Base-by-base conservation (phyloP, 345 rosid species). In the Fremontodendron californicum region DNA sequence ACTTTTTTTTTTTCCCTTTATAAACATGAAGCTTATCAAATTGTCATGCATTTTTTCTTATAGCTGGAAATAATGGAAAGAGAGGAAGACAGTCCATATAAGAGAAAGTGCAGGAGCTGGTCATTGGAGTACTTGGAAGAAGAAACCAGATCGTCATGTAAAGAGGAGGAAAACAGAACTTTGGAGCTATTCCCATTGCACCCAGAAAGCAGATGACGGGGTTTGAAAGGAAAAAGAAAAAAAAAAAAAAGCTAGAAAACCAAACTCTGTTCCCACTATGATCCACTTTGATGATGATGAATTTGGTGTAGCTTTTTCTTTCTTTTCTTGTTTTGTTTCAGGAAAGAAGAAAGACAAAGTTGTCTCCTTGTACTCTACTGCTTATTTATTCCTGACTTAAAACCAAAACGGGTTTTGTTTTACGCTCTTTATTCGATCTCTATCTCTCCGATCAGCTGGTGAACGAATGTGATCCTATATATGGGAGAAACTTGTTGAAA, bases 131-230 rank as follows among this genome's bases (percentile, higher is more conserved):
- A 83, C 73, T 82, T 88, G 83, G 94, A 89, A 86, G 85, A 84
- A 77, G 93, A 88, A 45, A 78, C 75, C 79, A 85, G 65, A 23
- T 48, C 63, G 74, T 27, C 71, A 43, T 86, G 82, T 76, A 78
- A 86, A 82, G 89, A 83, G 64, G 88, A 86, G 37, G 87, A 82
- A 62, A 78, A 89, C 79, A 84, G 89, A 85, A 96, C 99, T 69
- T 94, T 96, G 60, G 94, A 92, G 89, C 97, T 96, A 63, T 96
- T 96, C 81, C 99, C 99, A 18, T 88, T 96, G 83, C 97, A 92
- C 77, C 99, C 99, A 71, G 97, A 91, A 89, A 94, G 97, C 83
- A 81, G 84, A 84, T 83, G 84, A 87, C 73, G 48, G 73, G 52
- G 64, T 62, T 75, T 54, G 40, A 62, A 46, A 4, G 29, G 2